These are phyloP conservation scores for Bryum argenteum DNA, from an alignment of 225 moss, liverwort and hornwort genomes.

Conservation along the genomic window DNA sequence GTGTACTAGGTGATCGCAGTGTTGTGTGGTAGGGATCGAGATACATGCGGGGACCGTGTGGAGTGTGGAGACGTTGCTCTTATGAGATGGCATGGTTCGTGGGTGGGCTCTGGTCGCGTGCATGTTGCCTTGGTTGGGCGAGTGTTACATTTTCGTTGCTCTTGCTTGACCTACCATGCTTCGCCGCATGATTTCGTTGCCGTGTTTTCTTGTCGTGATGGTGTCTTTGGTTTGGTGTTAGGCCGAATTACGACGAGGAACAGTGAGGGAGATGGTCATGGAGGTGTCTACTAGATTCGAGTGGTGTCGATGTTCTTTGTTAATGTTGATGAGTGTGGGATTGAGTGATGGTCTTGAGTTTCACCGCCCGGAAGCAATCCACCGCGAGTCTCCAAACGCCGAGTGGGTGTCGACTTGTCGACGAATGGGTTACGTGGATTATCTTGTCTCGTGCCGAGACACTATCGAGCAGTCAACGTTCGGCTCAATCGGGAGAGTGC, in stretches of 20 bases:
- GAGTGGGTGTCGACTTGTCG: no score
- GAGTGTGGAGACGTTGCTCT: slow-evolving; percentile 16
- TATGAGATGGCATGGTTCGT: slow-evolving; percentile 13
- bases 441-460: no score
- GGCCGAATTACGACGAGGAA: background rate
- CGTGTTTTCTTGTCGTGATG: slow-evolving; percentile 9
- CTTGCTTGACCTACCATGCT: background rate
- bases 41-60: slow-evolving; percentile 7
- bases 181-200: background rate
- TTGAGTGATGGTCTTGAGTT: background rate
- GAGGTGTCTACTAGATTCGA: background rate
- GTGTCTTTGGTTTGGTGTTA: slow-evolving; percentile 19
- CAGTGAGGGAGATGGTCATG: background rate
- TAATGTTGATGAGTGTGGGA: slow-evolving; percentile 12
- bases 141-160: slow-evolving; percentile 8
- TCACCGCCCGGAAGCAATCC: slow-evolving; percentile 33
- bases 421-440: no score
- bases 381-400: no score
- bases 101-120: slow-evolving; percentile 22
- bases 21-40: slow-evolving; percentile 17
- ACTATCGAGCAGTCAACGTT: no score
- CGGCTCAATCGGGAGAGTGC: no score
- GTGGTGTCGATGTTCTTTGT: slow-evolving; percentile 12
- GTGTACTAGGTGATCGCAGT: no score
- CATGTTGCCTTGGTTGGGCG: slow-evolving; percentile 9